phyloP scores from a whole-genome alignment of 495 filamentous ascomycete genomes.

The Trichoderma erinaceum region DNA sequence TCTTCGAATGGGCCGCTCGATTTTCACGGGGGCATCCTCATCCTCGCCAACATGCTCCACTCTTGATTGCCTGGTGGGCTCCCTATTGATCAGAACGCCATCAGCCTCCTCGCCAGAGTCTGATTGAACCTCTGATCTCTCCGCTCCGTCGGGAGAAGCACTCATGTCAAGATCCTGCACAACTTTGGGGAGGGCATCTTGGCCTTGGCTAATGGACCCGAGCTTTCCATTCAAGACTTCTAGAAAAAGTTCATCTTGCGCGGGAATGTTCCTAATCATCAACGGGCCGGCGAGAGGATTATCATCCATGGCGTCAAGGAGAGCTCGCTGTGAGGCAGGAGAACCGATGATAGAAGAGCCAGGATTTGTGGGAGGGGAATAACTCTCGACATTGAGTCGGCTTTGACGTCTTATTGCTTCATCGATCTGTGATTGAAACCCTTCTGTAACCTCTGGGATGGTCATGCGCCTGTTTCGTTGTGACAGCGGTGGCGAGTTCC shows the following conservation, averaged over 20 bases:
- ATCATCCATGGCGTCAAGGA: constrained; percentile 29
- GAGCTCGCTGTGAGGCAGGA: not conserved
- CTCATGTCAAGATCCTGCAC: not conserved
- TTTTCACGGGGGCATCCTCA: constrained; percentile 3
- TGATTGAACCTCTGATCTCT: not conserved
- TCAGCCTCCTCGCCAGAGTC: constrained; percentile 19
- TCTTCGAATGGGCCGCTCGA: too few relatives aligned
- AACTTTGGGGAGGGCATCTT: constrained; percentile 36
- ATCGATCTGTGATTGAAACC: too few relatives aligned
- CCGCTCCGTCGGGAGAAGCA: not conserved
- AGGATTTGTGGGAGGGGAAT: too few relatives aligned
- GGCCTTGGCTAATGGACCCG: constrained; percentile 32
- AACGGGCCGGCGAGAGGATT: constrained; percentile 37
- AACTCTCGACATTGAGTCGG: too few relatives aligned
- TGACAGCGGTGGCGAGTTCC: too few relatives aligned
- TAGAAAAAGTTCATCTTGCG: constrained; percentile 43
- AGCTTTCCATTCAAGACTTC: constrained; percentile 37
- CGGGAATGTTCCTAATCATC: constrained; percentile 40
- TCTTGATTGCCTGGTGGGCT: constrained; percentile 17
- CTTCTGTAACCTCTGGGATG: too few relatives aligned
- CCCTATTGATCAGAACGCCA: constrained; percentile 23
- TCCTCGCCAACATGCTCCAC: constrained; percentile 13
- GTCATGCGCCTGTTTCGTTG: too few relatives aligned
- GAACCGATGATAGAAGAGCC: too few relatives aligned
- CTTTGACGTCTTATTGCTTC: too few relatives aligned